These are phyloP conservation scores for Deuterostichococcus epilithicus DNA, from an alignment of 139 green algal genomes.

Conservation along the genomic window DNA sequence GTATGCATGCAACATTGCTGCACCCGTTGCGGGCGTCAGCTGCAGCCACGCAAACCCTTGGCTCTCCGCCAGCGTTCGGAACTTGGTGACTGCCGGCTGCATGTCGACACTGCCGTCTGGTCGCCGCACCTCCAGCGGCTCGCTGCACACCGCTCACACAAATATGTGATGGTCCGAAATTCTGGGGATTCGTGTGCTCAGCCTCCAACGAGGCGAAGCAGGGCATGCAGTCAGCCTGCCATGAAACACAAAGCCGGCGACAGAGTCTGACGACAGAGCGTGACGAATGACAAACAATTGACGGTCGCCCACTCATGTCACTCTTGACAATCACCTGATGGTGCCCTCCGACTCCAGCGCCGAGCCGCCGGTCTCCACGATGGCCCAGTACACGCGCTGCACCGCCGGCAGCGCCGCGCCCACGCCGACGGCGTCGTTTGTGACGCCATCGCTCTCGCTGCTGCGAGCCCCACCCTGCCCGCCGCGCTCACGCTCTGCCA, in stretches of 20 bases:
- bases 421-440: not conserved
- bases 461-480: not conserved
- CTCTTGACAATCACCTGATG: not conserved
- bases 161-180: too few relatives aligned
- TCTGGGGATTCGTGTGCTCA: too few relatives aligned
- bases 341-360: not conserved
- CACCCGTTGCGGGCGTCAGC: constrained; percentile 21
- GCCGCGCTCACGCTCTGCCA: not conserved
- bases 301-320: not conserved
- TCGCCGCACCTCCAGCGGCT: not conserved
- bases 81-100: constrained; percentile 9
- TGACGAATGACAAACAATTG: too few relatives aligned
- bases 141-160: not conserved
- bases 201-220: too few relatives aligned
- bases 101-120: not conserved
- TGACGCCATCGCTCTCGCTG: not conserved
- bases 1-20: not conserved
- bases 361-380: constrained; percentile 10
- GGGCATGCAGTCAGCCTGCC: too few relatives aligned
- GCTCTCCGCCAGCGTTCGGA: constrained; percentile 1
- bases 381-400: constrained; percentile 33
- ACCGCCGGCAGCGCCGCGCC: not conserved
- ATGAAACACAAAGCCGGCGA: too few relatives aligned
- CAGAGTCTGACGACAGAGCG: too few relatives aligned
- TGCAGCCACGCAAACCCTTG: constrained; percentile 25